A percentile compares a stretch with the other conserved stretches of the same genome.
These are phyloP conservation scores for Pseudogymnoascus sp. DNA, from an alignment of 2,329 filamentous ascomycete species.

Conservation along the genomic window DNA sequence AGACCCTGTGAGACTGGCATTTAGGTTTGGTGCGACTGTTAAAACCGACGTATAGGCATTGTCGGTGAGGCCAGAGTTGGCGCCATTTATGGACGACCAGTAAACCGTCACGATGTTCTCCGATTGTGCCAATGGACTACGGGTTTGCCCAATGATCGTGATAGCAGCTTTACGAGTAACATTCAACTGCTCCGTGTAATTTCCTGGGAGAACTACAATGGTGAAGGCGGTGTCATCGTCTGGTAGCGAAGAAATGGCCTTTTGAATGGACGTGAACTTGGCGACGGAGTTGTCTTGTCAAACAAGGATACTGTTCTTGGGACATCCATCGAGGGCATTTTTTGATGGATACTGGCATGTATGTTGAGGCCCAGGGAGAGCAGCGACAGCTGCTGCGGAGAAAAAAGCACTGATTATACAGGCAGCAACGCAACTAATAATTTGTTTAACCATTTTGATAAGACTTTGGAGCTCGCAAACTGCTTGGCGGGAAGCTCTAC, in stretches of 20 bases:
- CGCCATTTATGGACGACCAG: conserved; percentile 46
- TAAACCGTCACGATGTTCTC: conserved; percentile 45
- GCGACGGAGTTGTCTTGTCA: conserved; percentile 30
- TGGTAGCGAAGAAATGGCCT: conserved; percentile 27
- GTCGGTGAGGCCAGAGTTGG: conserved; percentile 35
- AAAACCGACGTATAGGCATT: conserved; percentile 55
- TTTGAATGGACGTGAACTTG: conserved; percentile 32
- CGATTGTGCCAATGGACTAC: conserved; percentile 17
- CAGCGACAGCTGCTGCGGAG: neutral
- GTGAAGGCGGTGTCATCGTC: conserved; percentile 28
- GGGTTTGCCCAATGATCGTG: conserved; percentile 48
- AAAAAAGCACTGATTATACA: neutral
- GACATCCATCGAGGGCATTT: conserved; percentile 32
- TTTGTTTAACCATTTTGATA: conserved; percentile 2
- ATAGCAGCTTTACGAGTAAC: conserved; percentile 53
- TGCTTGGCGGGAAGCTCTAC: neutral
- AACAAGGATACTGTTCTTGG: conserved; percentile 35
- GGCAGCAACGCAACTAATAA: neutral
- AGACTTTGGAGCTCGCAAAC: neutral
- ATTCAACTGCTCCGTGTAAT: conserved; percentile 50
- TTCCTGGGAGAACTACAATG: conserved; percentile 52
- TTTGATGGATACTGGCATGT: conserved; percentile 11
- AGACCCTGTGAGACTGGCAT: conserved; percentile 52
- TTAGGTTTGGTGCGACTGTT: conserved; percentile 54
- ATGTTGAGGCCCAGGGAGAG: neutral